These are phyloP conservation scores for Diplodia seriata DNA, from an alignment of 2,329 filamentous ascomycete genomes.

Conservation along the genomic window DNA sequence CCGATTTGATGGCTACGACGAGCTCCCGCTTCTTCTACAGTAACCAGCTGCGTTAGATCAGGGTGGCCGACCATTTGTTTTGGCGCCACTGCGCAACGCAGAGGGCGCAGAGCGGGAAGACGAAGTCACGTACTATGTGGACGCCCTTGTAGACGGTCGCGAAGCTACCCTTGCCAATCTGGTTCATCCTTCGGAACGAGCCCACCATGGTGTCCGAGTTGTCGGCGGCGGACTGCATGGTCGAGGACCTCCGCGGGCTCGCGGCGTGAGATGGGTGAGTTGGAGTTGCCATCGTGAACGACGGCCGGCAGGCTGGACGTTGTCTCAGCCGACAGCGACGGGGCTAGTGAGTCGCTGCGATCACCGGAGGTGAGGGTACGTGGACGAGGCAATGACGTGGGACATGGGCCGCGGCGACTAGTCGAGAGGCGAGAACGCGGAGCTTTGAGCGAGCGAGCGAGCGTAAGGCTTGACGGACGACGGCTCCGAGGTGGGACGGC, in stretches of 20 bases:
- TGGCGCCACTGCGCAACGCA: neutral
- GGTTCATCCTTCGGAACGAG: constrained; percentile 80
- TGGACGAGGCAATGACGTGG: constrained; percentile 25
- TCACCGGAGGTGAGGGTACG: constrained; percentile 32
- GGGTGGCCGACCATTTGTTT: constrained; percentile 18
- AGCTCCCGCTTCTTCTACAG: constrained; percentile 75
- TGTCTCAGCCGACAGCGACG: constrained; percentile 27
- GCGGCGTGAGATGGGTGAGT: constrained; percentile 26
- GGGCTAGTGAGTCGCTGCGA: constrained; percentile 23
- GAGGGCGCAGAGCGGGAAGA: neutral
- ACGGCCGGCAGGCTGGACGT: constrained; percentile 21
- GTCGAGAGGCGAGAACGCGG: constrained; percentile 13
- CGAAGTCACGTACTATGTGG: constrained; percentile 71
- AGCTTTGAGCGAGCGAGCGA: constrained; percentile 26
- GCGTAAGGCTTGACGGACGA: constrained; percentile 22
- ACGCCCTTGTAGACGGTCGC: constrained; percentile 90
- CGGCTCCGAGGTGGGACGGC: constrained; percentile 14
- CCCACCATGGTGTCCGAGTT: constrained; percentile 61
- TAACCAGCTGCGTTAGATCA: constrained; percentile 25
- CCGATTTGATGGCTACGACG: constrained; percentile 96
- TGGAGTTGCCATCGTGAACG: constrained; percentile 28
- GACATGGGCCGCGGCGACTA: constrained; percentile 31
- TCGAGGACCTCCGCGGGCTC: constrained; percentile 26
- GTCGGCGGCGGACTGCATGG: constrained; percentile 25
- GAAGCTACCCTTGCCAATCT: constrained; percentile 98